Evolutionary conservation across 2,329 filamentous ascomycete genomes (phyloP).

Genomic region (Madurella fahalii): DNA sequence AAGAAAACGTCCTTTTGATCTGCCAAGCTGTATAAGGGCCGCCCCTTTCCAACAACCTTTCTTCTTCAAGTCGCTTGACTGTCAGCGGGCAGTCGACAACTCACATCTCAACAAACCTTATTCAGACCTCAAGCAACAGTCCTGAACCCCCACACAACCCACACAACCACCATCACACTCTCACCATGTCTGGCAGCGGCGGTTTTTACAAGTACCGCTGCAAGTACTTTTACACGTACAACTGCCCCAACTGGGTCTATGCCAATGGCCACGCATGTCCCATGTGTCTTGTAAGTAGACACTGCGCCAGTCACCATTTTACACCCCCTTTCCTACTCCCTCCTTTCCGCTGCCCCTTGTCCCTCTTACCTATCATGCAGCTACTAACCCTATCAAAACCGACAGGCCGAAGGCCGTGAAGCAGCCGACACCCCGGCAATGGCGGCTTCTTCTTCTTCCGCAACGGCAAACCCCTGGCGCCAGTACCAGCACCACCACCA

Average conservation of each 20-base stretch:
- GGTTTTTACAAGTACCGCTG: conserved; percentile 48
- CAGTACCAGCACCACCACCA: neutral
- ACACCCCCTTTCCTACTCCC: neutral
- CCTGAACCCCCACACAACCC: neutral
- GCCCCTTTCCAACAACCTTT: neutral
- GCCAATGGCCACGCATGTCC: conserved; percentile 45
- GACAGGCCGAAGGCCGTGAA: conserved; percentile 23
- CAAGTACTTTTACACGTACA: conserved; percentile 47
- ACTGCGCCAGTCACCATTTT: neutral
- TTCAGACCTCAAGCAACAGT: neutral
- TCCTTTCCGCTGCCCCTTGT: neutral
- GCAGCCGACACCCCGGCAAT: conserved; percentile 9
- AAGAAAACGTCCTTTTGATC: neutral
- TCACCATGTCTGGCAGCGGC: conserved; percentile 38
- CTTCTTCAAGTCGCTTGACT: conserved; percentile 20
- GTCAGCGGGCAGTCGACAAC: conserved; percentile 23
- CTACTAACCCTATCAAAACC: neutral
- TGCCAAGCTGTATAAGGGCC: neutral
- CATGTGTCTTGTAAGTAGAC: conserved; percentile 40
- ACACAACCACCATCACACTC: neutral
- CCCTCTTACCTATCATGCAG: neutral
- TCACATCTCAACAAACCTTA: neutral
- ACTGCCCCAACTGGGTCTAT: conserved; percentile 48
- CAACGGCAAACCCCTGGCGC: neutral
- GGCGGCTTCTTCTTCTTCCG: neutral